Evolutionary conservation across 306 rosid genomes (phyloP).

Genomic region (Quercus gilva): DNA sequence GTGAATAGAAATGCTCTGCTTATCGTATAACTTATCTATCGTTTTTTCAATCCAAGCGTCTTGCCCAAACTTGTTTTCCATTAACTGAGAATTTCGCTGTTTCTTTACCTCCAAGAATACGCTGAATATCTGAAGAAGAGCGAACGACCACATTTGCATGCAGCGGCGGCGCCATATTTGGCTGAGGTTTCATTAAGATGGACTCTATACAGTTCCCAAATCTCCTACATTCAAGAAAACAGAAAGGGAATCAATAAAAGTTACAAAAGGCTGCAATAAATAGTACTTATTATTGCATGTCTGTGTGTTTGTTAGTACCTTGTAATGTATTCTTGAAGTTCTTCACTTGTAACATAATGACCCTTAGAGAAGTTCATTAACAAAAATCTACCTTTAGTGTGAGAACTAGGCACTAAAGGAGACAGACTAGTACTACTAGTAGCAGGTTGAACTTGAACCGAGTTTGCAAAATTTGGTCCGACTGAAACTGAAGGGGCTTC

Average conservation of each 20-base stretch:
- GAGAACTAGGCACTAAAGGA: neutral
- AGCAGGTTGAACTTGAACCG: neutral
- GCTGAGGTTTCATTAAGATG: neutral
- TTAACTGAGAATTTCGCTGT: neutral
- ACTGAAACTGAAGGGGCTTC: neutral
- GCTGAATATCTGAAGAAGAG: neutral
- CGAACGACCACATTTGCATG: neutral
- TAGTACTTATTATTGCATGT: neutral
- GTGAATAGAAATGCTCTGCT: neutral
- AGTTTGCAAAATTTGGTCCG: neutral
- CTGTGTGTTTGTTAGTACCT: neutral
- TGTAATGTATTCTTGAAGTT: neutral
- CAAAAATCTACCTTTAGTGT: neutral
- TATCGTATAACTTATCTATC: neutral
- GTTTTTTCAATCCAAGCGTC: neutral
- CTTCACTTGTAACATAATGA: neutral
- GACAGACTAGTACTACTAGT: too few relatives aligned
- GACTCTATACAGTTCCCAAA: constrained; percentile 3
- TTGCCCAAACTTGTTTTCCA: constrained; percentile 1
- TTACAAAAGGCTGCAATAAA: neutral
- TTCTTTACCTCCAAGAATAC: neutral
- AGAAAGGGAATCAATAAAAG: neutral
- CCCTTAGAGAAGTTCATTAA: constrained; percentile 1
- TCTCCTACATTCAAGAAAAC: neutral
- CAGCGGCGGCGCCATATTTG: neutral